These are phyloP conservation scores for Microsporum canis DNA, from an alignment of 2,329 filamentous ascomycete species.

Conservation along the genomic window DNA sequence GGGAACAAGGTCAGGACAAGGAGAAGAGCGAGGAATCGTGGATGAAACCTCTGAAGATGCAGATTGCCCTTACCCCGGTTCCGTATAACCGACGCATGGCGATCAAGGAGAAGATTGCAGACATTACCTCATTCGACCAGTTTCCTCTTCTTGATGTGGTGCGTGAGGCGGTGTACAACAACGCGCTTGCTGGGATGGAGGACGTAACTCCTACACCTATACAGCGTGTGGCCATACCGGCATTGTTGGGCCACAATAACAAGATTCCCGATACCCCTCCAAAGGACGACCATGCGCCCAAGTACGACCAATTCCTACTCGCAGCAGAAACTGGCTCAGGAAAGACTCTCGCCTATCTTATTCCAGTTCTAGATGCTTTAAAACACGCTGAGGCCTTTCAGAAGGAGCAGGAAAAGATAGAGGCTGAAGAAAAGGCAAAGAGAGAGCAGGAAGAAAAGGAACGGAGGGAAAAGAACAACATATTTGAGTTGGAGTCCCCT, in stretches of 20 bases:
- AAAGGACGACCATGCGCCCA: conserved; percentile 28
- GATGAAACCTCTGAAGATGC: conserved; percentile 89
- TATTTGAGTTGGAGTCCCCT: conserved; percentile 50
- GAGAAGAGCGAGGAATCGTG: conserved; percentile 40
- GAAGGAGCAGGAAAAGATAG: conserved; percentile 44
- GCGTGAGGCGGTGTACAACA: conserved; percentile 57
- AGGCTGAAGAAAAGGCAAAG: conserved; percentile 45
- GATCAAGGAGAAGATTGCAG: conserved; percentile 50
- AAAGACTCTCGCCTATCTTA: conserved; percentile 85
- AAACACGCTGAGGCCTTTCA: conserved; percentile 63
- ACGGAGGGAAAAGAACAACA: conserved; percentile 46
- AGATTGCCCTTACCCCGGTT: conserved; percentile 62
- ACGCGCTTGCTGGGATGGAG: conserved; percentile 62
- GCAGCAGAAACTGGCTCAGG: conserved; percentile 95
- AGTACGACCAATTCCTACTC: conserved; percentile 61
- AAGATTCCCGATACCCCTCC: conserved; percentile 15
- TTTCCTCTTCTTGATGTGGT: conserved; percentile 64
- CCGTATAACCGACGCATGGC: conserved; percentile 58
- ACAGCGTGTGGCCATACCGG: conserved; percentile 78
- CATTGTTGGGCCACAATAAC: conserved; percentile 44
- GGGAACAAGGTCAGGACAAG: conserved; percentile 20
- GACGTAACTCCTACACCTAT: conserved; percentile 77
- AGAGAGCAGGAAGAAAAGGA: conserved; percentile 46
- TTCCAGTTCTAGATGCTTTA: conserved; percentile 73
- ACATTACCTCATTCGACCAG: conserved; percentile 67